Conservation (phyloP, 192 early-diverging fungal species). For the Diversispora epigaea region DNA sequence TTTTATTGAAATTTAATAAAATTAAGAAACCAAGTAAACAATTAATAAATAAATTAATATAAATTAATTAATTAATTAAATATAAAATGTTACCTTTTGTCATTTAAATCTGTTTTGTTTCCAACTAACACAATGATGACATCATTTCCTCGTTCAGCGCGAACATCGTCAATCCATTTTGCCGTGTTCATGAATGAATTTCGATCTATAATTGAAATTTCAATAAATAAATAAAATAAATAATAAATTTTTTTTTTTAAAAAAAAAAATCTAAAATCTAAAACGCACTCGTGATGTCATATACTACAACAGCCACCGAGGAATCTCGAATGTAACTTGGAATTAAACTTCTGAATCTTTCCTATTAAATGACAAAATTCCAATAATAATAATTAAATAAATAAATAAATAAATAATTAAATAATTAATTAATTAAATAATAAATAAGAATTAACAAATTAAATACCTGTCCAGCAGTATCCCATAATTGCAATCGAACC, state of each 20-base stretch:
- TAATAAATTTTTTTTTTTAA: not conserved
- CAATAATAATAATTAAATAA: not conserved
- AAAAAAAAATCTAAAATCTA: not conserved
- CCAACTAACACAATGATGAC: slow-evolving; percentile 98
- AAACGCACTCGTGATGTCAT: slow-evolving; percentile 89
- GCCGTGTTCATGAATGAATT: slow-evolving; percentile 95
- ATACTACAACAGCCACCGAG: slow-evolving; percentile 95
- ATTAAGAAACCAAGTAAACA: no score
- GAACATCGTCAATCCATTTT: slow-evolving; percentile 99
- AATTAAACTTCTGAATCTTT: slow-evolving; percentile 96
- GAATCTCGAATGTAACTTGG: slow-evolving; percentile 99
- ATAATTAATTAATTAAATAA: slow-evolving; percentile 3
- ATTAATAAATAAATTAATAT: not conserved
- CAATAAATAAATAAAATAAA: not conserved
- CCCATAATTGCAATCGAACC: slow-evolving; percentile 98
- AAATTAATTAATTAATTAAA: slow-evolving; percentile 9
- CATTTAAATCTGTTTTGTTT: slow-evolving; percentile 98
- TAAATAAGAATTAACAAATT: not conserved
- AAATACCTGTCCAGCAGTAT: slow-evolving; percentile 91
- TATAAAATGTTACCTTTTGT: slow-evolving; percentile 66
- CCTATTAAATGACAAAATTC: slow-evolving; percentile 47
- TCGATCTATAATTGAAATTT: slow-evolving; percentile 60
- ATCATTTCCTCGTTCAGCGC: slow-evolving; percentile 95
- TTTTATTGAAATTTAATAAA: not conserved
- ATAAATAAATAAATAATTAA: not conserved